Evolutionary conservation across 306 rosid genomes (phyloP).

Genomic region (Cicer pinnatifidum): DNA sequence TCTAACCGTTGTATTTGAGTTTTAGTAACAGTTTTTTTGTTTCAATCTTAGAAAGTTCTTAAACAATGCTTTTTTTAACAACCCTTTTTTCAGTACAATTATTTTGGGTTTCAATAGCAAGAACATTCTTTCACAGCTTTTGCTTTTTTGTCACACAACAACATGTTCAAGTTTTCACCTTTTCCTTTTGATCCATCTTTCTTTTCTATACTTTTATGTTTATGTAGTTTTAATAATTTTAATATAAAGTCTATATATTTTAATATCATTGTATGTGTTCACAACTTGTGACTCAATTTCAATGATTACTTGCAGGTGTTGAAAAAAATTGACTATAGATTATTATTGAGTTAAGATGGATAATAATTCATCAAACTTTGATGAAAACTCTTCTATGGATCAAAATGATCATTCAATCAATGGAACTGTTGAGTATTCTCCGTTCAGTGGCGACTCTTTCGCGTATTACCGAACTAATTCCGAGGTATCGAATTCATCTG

Average conservation of each 20-base stretch:
- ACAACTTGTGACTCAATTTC: constrained; percentile 38
- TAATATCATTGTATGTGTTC: constrained; percentile 41
- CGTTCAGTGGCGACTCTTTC: constrained; percentile 69
- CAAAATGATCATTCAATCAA: constrained; percentile 66
- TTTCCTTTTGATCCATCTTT: constrained; percentile 39
- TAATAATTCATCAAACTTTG: constrained; percentile 53
- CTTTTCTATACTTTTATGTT: constrained; percentile 12
- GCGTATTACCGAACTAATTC: constrained; percentile 67
- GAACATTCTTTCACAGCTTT: constrained; percentile 58
- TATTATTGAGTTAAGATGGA: constrained; percentile 58
- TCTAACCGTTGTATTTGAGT: constrained; percentile 52
- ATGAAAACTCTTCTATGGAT: constrained; percentile 74
- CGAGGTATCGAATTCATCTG: constrained; percentile 72
- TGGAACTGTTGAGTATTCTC: constrained; percentile 61
- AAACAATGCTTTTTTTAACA: constrained; percentile 46
- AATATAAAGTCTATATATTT: constrained; percentile 21
- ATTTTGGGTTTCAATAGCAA: constrained; percentile 54
- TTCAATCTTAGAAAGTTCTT: constrained; percentile 27
- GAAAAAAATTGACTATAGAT: constrained; percentile 39
- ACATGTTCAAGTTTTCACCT: constrained; percentile 42
- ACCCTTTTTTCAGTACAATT: constrained; percentile 51
- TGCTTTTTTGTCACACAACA: constrained; percentile 59
- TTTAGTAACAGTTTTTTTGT: constrained; percentile 44
- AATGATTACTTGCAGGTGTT: constrained; percentile 63
- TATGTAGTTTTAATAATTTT: constrained; percentile 25